Conservation (phyloP, 306 rosid species). For the Lithocarpus polystachyus region DNA sequence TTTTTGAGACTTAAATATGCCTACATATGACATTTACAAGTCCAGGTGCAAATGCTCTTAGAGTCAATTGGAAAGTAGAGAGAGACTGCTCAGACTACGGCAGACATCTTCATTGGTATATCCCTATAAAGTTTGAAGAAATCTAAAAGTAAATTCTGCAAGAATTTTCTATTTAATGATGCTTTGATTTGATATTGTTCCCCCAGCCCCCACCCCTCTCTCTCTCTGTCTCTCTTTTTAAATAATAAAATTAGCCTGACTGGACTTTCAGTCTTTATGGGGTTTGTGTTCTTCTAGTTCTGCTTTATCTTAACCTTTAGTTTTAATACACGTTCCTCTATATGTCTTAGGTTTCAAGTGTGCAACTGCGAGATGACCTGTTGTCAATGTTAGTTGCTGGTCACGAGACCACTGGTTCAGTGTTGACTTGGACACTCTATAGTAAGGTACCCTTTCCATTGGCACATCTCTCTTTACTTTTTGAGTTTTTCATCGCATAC, state of each 20-base stretch:
- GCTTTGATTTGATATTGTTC: not conserved
- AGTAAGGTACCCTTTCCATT: conserved; percentile 67
- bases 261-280: not conserved
- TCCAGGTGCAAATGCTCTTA: too few species aligned
- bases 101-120: not conserved
- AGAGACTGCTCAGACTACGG: not conserved
- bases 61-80: too few species aligned
- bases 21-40: too few species aligned
- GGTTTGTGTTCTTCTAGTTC: not conserved
- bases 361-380: conserved; percentile 87
- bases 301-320: conserved; percentile 3
- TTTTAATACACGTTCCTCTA: conserved; percentile 19
- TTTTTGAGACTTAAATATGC: too few species aligned
- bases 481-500: not conserved
- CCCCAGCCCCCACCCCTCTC: too few species aligned
- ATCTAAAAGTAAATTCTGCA: not conserved
- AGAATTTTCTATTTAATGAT: not conserved
- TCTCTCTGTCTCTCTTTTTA: too few species aligned
- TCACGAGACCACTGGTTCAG: conserved; percentile 93
- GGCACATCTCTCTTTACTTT: not conserved
- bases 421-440: conserved; percentile 92
- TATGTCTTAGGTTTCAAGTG: conserved; percentile 70
- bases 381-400: conserved; percentile 95
- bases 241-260: not conserved
- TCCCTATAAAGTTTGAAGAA: not conserved